Evolutionary conservation across 306 rosid genomes (phyloP).

Genomic region (Gastrolobium villosum): DNA sequence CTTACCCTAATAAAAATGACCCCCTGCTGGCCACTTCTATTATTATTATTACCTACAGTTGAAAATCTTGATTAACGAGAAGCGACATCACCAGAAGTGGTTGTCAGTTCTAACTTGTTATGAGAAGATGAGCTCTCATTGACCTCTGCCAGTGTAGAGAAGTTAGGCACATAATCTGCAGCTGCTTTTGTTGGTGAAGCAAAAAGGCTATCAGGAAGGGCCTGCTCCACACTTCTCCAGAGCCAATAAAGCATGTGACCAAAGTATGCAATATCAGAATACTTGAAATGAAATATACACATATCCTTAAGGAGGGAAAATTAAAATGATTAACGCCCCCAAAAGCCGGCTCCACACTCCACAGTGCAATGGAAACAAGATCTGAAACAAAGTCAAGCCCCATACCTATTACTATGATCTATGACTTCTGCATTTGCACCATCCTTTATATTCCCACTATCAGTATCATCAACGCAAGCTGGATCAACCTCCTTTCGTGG

Average conservation of each 20-base stretch:
- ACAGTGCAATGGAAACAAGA: not conserved
- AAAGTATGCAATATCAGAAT: constrained; percentile 37
- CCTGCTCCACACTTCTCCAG: constrained; percentile 72
- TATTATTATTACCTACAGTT: constrained; percentile 64
- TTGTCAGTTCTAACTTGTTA: constrained; percentile 47
- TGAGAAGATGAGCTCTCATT: constrained; percentile 53
- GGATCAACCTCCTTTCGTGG: constrained; percentile 56
- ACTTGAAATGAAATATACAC: constrained; percentile 25
- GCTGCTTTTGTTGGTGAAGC: constrained; percentile 85
- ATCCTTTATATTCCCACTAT: constrained; percentile 44
- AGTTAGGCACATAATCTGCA: constrained; percentile 52
- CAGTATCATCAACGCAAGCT: constrained; percentile 49
- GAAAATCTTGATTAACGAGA: constrained; percentile 64
- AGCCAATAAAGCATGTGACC: constrained; percentile 20
- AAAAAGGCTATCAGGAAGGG: constrained; percentile 86
- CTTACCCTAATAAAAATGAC: constrained; percentile 76
- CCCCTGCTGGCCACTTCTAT: constrained; percentile 64
- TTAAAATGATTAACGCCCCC: not conserved
- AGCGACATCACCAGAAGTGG: constrained; percentile 52
- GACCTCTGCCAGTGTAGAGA: constrained; percentile 50
- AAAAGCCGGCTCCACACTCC: constrained; percentile 3
- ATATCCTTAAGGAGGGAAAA: constrained; percentile 8
- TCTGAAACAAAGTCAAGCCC: constrained; percentile 25
- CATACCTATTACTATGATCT: constrained; percentile 62
- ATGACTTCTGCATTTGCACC: constrained; percentile 43